phyloP scores from a whole-genome alignment of 1,284 basidiomycete genomes.

The Melampsora americana region DNA sequence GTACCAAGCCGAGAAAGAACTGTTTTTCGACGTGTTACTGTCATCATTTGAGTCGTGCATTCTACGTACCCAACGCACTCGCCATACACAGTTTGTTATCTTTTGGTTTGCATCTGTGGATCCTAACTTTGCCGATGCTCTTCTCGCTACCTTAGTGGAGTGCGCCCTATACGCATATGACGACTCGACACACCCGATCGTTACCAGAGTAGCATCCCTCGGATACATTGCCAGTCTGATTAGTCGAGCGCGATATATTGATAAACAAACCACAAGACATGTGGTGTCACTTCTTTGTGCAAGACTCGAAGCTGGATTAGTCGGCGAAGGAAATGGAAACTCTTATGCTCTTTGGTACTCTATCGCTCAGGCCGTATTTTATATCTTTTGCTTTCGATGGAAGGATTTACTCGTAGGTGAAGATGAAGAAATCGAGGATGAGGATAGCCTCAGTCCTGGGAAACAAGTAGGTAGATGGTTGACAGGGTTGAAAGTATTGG shows the following conservation, averaged over 20 bases:
- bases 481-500: conserved; percentile 71
- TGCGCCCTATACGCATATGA: conserved; percentile 69
- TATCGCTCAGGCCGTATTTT: conserved; percentile 84
- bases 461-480: conserved; percentile 64
- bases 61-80: conserved; percentile 90
- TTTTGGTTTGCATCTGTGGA: conserved; percentile 94
- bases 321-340: conserved; percentile 54
- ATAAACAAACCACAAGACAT: conserved; percentile 68
- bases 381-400: conserved; percentile 99
- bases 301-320: conserved; percentile 72
- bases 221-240: conserved; percentile 91
- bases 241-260: conserved; percentile 81
- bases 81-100: conserved; percentile 93
- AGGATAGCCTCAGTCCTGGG: conserved; percentile 49
- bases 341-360: conserved; percentile 75
- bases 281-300: conserved; percentile 80
- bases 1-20: conserved; percentile 45
- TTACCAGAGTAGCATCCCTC: conserved; percentile 81
- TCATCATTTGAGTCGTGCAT: conserved; percentile 90
- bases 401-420: conserved; percentile 67
- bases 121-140: conserved; percentile 82
- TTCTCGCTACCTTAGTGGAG: conserved; percentile 85
- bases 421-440: conserved; percentile 59
- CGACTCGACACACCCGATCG: conserved; percentile 60
- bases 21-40: conserved; percentile 73